Percentiles rank a stretch among this genome's conserved stretches.
Conservation (phyloP, 148 eudicot genomes). For the Nepenthes mirabilis region DNA sequence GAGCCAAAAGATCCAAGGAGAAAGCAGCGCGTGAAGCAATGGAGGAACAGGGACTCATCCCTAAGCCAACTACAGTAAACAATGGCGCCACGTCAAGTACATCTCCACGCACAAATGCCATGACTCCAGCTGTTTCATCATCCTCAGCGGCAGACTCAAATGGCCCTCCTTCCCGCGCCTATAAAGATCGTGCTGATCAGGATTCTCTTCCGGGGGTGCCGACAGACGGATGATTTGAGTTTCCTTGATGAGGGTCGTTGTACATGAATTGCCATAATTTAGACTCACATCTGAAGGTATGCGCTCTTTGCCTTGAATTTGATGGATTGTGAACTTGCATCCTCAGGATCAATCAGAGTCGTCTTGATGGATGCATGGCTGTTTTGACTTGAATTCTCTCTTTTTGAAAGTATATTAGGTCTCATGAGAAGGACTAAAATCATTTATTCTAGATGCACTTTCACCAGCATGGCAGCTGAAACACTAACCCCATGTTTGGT, state of each 20-base stretch:
- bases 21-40: conserved; percentile 72
- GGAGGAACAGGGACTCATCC: conserved; percentile 36
- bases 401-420: too few species aligned
- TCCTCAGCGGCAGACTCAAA: conserved; percentile 10
- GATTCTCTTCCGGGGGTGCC: conserved; percentile 18
- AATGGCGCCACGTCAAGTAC: conserved; percentile 9
- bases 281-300: too few species aligned
- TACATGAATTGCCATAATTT: too few species aligned
- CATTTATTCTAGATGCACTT: too few species aligned
- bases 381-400: too few species aligned
- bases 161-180: conserved; percentile 3
- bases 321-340: too few species aligned
- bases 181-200: conserved; percentile 11
- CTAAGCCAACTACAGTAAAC: conserved; percentile 19
- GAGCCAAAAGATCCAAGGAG: conserved; percentile 75
- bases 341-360: too few species aligned
- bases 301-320: too few species aligned
- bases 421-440: too few species aligned
- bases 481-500: too few species aligned
- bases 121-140: conserved; percentile 7
- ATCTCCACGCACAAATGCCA: conserved; percentile 3
- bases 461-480: too few species aligned
- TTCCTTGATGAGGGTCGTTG: not conserved
- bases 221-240: conserved; percentile 26
- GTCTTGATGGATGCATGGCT: too few species aligned